phyloP scores from a whole-genome alignment of 495 filamentous ascomycete species.

The Aspergillus avenaceus region DNA sequence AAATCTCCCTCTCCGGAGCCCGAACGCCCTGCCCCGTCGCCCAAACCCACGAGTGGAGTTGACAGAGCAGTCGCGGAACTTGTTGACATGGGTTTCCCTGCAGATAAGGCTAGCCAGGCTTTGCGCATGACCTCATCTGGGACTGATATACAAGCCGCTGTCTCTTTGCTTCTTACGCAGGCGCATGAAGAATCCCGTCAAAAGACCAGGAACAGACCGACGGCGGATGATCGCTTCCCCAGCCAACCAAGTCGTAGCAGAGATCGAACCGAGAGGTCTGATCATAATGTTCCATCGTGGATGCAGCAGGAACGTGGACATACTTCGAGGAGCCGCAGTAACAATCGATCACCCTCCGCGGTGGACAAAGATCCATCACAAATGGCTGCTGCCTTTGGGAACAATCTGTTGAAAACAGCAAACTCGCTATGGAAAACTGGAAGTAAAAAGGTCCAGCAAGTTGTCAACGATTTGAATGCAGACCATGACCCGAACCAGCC shows the following conservation, averaged over 20 bases:
- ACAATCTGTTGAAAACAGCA: conserved; percentile 85
- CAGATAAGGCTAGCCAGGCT: conserved; percentile 73
- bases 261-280: conserved; percentile 36
- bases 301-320: conserved; percentile 28
- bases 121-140: conserved; percentile 75
- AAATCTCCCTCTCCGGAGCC: conserved; percentile 41
- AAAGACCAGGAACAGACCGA: conserved; percentile 45
- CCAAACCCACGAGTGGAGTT: conserved; percentile 52
- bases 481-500: conserved; percentile 82
- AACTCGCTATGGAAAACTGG: conserved; percentile 91
- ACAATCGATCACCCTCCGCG: conserved; percentile 54
- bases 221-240: conserved; percentile 22
- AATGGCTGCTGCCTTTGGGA: conserved; percentile 75
- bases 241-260: conserved; percentile 31
- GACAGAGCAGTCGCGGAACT: conserved; percentile 85
- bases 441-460: conserved; percentile 91
- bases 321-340: conserved; percentile 35
- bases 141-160: conserved; percentile 79
- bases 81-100: conserved; percentile 91
- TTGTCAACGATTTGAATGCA: conserved; percentile 81
- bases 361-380: conserved; percentile 75
- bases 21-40: conserved; percentile 37
- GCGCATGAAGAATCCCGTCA: conserved; percentile 71
- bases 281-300: conserved; percentile 36
- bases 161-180: conserved; percentile 84